Percentiles rank a stretch among this genome's conserved stretches.
Conservation (phyloP, 2,329 filamentous ascomycete species). For the Exophiala dermatitidis region DNA sequence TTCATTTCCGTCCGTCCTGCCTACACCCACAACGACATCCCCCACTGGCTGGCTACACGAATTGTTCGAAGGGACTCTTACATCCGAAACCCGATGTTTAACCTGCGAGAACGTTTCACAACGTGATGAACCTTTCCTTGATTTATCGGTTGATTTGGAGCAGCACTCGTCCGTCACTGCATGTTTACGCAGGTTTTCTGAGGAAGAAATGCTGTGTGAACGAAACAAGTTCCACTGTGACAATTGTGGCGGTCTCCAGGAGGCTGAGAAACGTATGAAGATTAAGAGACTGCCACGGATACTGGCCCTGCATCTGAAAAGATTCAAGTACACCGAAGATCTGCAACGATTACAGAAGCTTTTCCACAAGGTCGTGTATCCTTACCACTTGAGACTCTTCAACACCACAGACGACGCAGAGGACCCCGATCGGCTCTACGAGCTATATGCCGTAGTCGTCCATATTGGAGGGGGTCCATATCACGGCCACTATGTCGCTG, state of each 20-base stretch:
- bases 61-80: slow-evolving; percentile 88
- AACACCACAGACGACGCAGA: slow-evolving; percentile 95
- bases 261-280: slow-evolving; percentile 99
- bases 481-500: slow-evolving; percentile 94
- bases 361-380: slow-evolving; percentile 94
- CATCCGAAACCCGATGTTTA: slow-evolving; percentile 91
- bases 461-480: slow-evolving; percentile 96
- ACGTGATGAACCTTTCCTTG: slow-evolving; percentile 89
- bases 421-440: slow-evolving; percentile 87
- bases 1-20: slow-evolving; percentile 32
- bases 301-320: slow-evolving; percentile 84
- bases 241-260: slow-evolving; percentile 89
- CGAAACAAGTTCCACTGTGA: slow-evolving; percentile 99
- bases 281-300: slow-evolving; percentile 91
- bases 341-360: slow-evolving; percentile 89
- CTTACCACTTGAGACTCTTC: slow-evolving; percentile 91
- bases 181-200: slow-evolving; percentile 89
- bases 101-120: slow-evolving; percentile 95
- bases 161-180: slow-evolving; percentile 95
- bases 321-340: slow-evolving; percentile 98
- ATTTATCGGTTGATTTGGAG: slow-evolving; percentile 90
- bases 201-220: slow-evolving; percentile 97
- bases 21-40: slow-evolving; percentile 45
- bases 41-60: slow-evolving; percentile 91
- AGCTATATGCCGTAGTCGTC: slow-evolving; percentile 93